Conservation (phyloP, 164 flowering plant species). For the Magnolia sinica region DNA sequence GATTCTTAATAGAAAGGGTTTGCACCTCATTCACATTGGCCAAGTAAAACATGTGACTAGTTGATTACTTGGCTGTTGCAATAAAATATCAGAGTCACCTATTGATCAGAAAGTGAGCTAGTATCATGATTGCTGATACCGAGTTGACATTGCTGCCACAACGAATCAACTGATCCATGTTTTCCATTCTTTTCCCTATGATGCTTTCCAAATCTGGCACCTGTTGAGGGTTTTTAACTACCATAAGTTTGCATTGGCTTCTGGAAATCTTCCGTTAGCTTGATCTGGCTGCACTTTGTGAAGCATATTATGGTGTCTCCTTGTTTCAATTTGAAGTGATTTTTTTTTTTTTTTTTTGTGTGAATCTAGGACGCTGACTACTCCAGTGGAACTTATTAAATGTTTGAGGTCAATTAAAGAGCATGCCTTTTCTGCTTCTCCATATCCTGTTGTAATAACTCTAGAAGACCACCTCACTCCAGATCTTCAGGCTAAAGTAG, state of each 20-base stretch:
- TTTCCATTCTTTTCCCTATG: too few species aligned
- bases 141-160: too few species aligned
- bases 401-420: slow-evolving; percentile 72
- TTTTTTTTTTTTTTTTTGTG: not conserved
- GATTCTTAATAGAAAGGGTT: too few species aligned
- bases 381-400: slow-evolving; percentile 58
- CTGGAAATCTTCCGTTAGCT: not conserved
- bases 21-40: too few species aligned
- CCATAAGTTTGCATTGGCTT: not conserved
- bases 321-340: not conserved
- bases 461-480: slow-evolving; percentile 74
- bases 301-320: not conserved
- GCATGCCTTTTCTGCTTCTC: slow-evolving; percentile 51
- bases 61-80: too few species aligned
- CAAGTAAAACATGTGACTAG: too few species aligned
- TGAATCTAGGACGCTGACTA: slow-evolving; percentile 54
- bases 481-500: slow-evolving; percentile 72
- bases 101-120: too few species aligned
- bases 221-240: not conserved
- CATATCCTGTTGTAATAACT: slow-evolving; percentile 74
- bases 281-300: not conserved
- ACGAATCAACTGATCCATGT: too few species aligned
- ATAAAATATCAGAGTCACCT: too few species aligned
- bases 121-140: too few species aligned
- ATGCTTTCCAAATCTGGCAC: too few species aligned